phyloP scores from a whole-genome alignment of 345 rosid genomes.

The Pistacia atlantica region DNA sequence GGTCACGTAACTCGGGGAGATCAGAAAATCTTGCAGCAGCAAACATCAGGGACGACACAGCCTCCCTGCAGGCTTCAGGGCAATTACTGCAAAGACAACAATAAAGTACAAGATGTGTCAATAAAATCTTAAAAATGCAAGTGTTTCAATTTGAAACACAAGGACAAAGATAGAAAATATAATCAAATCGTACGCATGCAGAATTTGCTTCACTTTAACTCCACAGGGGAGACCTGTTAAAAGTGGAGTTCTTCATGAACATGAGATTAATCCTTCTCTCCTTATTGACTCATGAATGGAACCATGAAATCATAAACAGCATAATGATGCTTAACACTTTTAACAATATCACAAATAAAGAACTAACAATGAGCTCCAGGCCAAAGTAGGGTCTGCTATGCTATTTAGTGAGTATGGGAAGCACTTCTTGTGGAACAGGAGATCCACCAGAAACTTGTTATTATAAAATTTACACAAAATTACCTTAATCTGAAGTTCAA shows the following conservation, averaged over 20 bases:
- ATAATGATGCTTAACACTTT: neutral
- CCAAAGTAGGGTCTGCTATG: neutral
- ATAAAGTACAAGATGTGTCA: constrained; percentile 6
- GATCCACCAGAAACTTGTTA: no score
- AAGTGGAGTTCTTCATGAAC: neutral
- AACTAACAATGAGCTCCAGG: neutral
- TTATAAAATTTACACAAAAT: no score
- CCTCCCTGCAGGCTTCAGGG: constrained; percentile 86
- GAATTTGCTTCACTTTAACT: neutral
- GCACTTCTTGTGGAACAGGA: neutral
- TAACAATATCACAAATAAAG: neutral
- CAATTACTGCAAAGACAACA: constrained; percentile 57
- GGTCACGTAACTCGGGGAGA: constrained; percentile 85
- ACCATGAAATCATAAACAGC: neutral
- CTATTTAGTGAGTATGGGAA: neutral
- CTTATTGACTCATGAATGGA: neutral
- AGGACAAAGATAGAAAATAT: neutral
- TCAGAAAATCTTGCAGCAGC: constrained; percentile 97
- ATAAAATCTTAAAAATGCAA: neutral
- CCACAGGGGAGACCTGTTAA: neutral
- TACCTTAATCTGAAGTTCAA: no score
- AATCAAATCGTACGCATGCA: neutral
- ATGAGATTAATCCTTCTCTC: neutral
- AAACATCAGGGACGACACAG: constrained; percentile 81
- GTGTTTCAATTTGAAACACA: neutral